Base-by-base conservation (phyloP, 2,329 filamentous ascomycete genomes). In the Fusarium nematophilum region DNA sequence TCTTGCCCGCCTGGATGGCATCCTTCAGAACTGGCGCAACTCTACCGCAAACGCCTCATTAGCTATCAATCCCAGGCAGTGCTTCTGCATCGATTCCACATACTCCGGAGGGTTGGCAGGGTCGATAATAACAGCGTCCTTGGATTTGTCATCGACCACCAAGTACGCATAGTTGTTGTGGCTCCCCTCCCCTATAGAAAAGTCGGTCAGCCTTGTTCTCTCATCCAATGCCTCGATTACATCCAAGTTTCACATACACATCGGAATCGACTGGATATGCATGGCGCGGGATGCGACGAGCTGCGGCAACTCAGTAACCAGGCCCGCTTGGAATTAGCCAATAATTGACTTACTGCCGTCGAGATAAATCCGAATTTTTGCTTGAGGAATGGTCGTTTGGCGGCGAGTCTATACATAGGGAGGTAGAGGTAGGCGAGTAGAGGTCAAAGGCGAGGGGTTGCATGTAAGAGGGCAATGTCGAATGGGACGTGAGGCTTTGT, bases 151-250 rank as follows among this genome's bases (percentile, higher is more conserved):
- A 69, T 93, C 90, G 57, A 91, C 80, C 37, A 95, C 87, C 27
- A 95, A 83, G 73, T 95, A 95, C 70, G 91, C 90, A 77, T 94
- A 95, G 80, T 95, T 95, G 77, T 95, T 89, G 71, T 87, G 84
- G 70, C 76, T 88, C 47, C 90, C 91, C 79, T 86, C 87, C 90
- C 90, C 90, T 93, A 52, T 25, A 17, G n/a, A 17, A 21, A 48
- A 42, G 51, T 68, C 40, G 68, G 55, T 21, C 21, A 21, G 21
- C 21, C n/a, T n/a, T n/a, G n/a, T n/a, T 21, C 21, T 21, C 46
- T 30, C n/a, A 8, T 15, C 23, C 17, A 23, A 15, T 14, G 5
- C 18, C 18, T 27, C 18, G 13, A 26, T 17, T 6, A 26, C 10
- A 23, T 23, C 9, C 9, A 15, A 13, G 15, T 6, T 43, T 18